phyloP scores from a whole-genome alignment of 495 filamentous ascomycete genomes.

The Xylaria grammica region DNA sequence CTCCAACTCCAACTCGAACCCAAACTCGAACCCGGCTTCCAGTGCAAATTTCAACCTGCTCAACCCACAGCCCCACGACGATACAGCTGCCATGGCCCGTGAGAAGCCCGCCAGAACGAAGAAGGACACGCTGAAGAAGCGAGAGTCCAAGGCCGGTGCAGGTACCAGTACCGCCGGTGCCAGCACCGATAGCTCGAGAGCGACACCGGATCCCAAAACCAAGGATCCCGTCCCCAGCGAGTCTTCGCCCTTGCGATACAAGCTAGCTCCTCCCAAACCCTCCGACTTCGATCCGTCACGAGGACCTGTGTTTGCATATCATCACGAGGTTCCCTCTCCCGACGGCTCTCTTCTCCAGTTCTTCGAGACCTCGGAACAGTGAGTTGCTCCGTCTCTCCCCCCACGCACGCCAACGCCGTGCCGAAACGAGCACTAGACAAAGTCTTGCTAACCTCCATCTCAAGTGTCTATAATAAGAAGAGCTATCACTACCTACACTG shows the following conservation, averaged over 20 bases:
- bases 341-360: conserved; percentile 60
- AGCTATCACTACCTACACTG: conserved; percentile 89
- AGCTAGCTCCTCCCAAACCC: conserved; percentile 60
- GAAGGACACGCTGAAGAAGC: conserved; percentile 77
- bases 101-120: conserved; percentile 59
- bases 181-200: conserved; percentile 47
- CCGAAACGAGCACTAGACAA: conserved; percentile 29
- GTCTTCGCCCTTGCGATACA: conserved; percentile 60
- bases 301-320: conserved; percentile 58
- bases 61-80: conserved; percentile 44
- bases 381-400: conserved; percentile 31
- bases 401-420: no score
- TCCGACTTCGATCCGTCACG: conserved; percentile 64
- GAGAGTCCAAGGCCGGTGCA: conserved; percentile 66
- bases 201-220: conserved; percentile 62
- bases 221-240: conserved; percentile 51
- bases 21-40: conserved; percentile 36
- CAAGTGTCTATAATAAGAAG: conserved; percentile 85
- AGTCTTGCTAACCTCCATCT: conserved; percentile 40
- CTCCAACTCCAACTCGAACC: conserved; percentile 33
- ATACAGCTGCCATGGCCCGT: conserved; percentile 44
- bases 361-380: conserved; percentile 70
- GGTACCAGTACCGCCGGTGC: conserved; percentile 20
- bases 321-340: conserved; percentile 50
- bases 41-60: no score